These are phyloP conservation scores for Penstemon eatonii DNA, from an alignment of 257 asterid genomes.

Conservation along the genomic window DNA sequence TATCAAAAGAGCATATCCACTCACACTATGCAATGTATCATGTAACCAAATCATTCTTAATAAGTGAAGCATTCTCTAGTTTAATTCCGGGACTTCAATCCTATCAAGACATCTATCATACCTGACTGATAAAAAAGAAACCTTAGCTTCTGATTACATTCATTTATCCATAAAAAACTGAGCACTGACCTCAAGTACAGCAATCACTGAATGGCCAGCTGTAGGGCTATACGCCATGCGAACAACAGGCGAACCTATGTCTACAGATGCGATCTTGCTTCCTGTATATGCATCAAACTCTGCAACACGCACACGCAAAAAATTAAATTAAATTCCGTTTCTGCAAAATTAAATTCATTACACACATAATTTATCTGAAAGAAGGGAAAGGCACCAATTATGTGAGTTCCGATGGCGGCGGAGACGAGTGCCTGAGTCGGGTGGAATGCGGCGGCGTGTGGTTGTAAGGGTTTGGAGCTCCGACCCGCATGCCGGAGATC, in stretches of 20 bases:
- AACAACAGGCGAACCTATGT: conserved; percentile 97
- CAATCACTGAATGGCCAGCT: conserved; percentile 71
- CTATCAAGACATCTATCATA: background rate
- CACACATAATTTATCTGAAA: background rate
- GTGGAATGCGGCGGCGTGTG: conserved; percentile 96
- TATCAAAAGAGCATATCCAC: conserved; percentile 11
- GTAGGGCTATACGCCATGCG: conserved; percentile 95
- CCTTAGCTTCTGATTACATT: no score
- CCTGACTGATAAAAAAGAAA: background rate
- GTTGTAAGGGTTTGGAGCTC: conserved; percentile 90
- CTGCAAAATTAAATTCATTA: background rate
- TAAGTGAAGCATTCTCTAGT: conserved; percentile 1
- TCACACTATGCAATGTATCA: conserved; percentile 19
- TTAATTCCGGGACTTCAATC: conserved; percentile 13
- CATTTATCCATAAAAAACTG: background rate
- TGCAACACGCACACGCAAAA: conserved; percentile 28
- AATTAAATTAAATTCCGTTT: conserved; percentile 17
- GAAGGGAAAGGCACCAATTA: conserved; percentile 50
- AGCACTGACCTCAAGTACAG: conserved; percentile 86
- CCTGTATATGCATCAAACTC: conserved; percentile 97
- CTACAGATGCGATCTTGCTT: conserved; percentile 89
- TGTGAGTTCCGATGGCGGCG: conserved; percentile 75
- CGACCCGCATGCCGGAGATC: conserved; percentile 97
- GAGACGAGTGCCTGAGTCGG: conserved; percentile 82
- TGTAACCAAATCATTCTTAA: conserved; percentile 3